Evolutionary conservation across 139 green algal genomes (phyloP), one percentile per base, ranked within the genome.

Genomic region (Gonium pectorale): DNA sequence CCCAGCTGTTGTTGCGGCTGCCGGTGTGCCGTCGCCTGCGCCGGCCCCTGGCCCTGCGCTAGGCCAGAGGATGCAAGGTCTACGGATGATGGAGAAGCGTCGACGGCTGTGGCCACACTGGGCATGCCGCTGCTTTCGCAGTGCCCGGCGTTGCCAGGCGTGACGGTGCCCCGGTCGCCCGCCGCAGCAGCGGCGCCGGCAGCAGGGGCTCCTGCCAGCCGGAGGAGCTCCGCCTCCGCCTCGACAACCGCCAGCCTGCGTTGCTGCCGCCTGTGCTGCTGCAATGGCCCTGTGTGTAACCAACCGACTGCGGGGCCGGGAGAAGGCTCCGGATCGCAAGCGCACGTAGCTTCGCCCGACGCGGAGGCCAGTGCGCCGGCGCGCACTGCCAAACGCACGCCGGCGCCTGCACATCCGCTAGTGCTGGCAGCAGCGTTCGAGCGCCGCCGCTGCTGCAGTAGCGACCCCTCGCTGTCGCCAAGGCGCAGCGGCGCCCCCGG

Each of bases 351-450:
- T n/a, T n/a, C n/a, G n/a, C n/a, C n/a, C n/a, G n/a, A 33, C 62
- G 27, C 64, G 64, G 64, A 4, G 17, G 22, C 17, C 38, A 26
- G 19, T 71, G 64, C 4, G 64, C 9, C 17, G 2, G 64, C 31
- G 33, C 35, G 33, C 31, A 2, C 64, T 9, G 35, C 29, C 27
- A 21, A 31, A 17, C 17, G 21, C 37, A 22, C 19, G 38, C 22
- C 21, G 19, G 19, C 22, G 3, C 6, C 38, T 29, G 44, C 43
- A 24, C 27, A 29, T 9, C 15, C 43, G 69, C 69, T 79, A 31
- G 46, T 79, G 31, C 71, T 79, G 33, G 71, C n/a, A 24, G 27
- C 6, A 33, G 71, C 31, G n/a, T 79, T 33, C 31, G 71, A 79
- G 33, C 0, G 44, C 17, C 51, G 71, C 49, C 71, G 71, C 49